Evolutionary conservation across 179 eudicot genomes (phyloP).

Genomic region (Amaranthus tricolor): DNA sequence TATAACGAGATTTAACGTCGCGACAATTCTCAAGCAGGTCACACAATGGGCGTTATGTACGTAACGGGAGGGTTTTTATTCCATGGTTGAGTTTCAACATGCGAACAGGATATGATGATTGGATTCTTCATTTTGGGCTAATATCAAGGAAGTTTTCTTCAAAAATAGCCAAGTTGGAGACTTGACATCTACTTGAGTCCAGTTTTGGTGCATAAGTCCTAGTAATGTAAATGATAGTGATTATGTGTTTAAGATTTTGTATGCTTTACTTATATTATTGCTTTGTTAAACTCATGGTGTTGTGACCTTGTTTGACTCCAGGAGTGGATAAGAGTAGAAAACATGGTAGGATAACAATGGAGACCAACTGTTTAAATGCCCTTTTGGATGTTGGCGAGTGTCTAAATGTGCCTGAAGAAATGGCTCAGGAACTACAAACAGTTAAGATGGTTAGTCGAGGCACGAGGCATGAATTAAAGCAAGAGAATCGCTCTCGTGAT

Average conservation of each 20-base stretch:
- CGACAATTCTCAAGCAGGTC: too few relatives aligned
- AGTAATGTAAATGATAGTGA: background rate
- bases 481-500: slow-evolving; percentile 22
- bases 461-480: slow-evolving; percentile 18
- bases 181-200: too few relatives aligned
- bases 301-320: slow-evolving; percentile 8
- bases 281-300: slow-evolving; percentile 1
- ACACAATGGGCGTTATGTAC: too few relatives aligned
- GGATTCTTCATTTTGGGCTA: too few relatives aligned
- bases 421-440: slow-evolving; percentile 9
- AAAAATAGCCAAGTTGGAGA: too few relatives aligned
- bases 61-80: too few relatives aligned
- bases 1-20: too few relatives aligned
- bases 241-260: background rate
- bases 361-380: background rate
- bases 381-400: slow-evolving; percentile 16
- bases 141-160: too few relatives aligned
- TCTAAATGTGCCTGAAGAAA: slow-evolving; percentile 12
- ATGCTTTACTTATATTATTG: background rate
- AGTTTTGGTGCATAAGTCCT: too few relatives aligned
- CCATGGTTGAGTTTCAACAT: too few relatives aligned
- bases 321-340: slow-evolving; percentile 5
- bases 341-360: background rate
- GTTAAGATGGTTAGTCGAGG: background rate
- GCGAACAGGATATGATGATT: too few relatives aligned